Conservation (phyloP, 2,329 filamentous ascomycete genomes). For the Colletotrichum lupini region DNA sequence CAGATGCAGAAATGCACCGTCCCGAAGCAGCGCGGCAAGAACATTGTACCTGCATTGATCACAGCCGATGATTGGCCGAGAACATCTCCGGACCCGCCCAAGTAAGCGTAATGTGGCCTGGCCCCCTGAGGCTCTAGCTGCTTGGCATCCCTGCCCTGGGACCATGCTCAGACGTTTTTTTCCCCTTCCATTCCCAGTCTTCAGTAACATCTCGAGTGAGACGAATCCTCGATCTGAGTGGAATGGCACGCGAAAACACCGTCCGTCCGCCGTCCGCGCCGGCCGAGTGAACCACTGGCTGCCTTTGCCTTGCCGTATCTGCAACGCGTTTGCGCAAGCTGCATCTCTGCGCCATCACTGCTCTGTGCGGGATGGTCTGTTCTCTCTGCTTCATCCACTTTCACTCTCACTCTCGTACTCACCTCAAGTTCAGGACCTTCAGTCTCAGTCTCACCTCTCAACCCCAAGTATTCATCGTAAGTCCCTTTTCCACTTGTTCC, state of each 20-base stretch:
- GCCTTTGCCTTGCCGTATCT: neutral
- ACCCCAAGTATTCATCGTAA: neutral
- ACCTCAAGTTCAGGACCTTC: neutral
- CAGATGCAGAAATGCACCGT: neutral
- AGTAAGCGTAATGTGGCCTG: slow-evolving; percentile 19
- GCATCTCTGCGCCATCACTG: neutral
- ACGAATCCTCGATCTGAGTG: neutral
- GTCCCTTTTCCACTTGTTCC: neutral
- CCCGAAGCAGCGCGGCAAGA: slow-evolving; percentile 9
- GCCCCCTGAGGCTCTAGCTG: slow-evolving; percentile 30
- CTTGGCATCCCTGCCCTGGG: slow-evolving; percentile 31
- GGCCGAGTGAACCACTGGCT: neutral
- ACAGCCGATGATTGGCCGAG: neutral
- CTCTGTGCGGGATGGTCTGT: slow-evolving; percentile 16
- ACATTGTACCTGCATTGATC: neutral
- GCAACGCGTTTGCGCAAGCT: neutral
- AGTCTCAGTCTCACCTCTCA: neutral
- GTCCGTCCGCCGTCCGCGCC: neutral
- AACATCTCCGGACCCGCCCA: neutral
- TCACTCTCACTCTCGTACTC: neutral
- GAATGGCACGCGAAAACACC: neutral
- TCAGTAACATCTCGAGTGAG: neutral
- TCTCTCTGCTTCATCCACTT: neutral
- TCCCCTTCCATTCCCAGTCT: neutral
- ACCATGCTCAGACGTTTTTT: slow-evolving; percentile 27